Conservation (phyloP, 176 grass and related monocot genomes). For the Elaeis guineensis region DNA sequence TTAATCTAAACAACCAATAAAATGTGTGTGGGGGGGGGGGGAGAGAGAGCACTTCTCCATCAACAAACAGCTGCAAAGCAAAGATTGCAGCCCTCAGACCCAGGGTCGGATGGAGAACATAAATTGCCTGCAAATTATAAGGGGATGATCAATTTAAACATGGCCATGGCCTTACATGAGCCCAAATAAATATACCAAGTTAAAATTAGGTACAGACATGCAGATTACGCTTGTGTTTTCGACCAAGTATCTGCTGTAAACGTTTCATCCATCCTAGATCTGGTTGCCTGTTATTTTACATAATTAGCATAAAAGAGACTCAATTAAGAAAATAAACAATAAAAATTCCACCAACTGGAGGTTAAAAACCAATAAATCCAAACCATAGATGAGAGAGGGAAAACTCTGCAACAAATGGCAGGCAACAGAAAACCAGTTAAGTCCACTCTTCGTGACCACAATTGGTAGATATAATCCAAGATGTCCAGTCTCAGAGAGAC, state of each 20-base stretch:
- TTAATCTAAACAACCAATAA: neutral
- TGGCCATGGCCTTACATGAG: too few relatives aligned
- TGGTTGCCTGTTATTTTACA: slow-evolving; percentile 52
- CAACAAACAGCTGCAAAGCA: slow-evolving; percentile 65
- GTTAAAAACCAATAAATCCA: too few relatives aligned
- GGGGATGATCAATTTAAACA: neutral
- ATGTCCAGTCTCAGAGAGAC: too few relatives aligned
- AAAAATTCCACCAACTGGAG: too few relatives aligned
- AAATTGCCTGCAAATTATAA: slow-evolving; percentile 53
- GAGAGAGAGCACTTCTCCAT: slow-evolving; percentile 51
- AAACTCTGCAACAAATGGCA: too few relatives aligned
- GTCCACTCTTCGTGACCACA: too few relatives aligned
- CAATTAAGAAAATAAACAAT: too few relatives aligned
- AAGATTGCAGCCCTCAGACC: slow-evolving; percentile 81
- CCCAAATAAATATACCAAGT: too few relatives aligned
- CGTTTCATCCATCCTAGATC: slow-evolving; percentile 96
- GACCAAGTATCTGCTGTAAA: slow-evolving; percentile 79
- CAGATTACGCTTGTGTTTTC: slow-evolving; percentile 85
- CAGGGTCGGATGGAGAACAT: slow-evolving; percentile 86
- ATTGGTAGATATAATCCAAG: too few relatives aligned
- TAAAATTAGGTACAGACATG: slow-evolving; percentile 37
- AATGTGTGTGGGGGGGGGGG: neutral
- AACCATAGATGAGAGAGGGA: too few relatives aligned
- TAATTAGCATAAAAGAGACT: slow-evolving; percentile 11
- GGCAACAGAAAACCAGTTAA: too few relatives aligned